Base-by-base conservation (phyloP, 345 rosid species). In the Eucalyptus regnans region DNA sequence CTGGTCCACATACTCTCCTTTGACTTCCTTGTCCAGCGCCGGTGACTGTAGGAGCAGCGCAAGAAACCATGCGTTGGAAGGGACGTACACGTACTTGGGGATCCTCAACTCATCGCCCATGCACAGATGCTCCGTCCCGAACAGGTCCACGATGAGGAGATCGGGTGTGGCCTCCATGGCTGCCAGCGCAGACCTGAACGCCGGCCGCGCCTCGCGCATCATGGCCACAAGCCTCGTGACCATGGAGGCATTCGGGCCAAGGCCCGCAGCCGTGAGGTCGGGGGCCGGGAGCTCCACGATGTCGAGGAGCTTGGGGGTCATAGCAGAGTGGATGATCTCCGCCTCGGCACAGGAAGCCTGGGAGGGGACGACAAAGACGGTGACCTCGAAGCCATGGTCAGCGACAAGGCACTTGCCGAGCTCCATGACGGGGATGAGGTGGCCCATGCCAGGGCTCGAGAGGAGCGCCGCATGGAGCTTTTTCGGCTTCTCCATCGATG, bases 371-470 rank as follows among this genome's bases (percentile, higher is more conserved):
- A 91, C 91, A 37, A 94, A 90, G 84, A 94, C 79, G 29, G 96
- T 94, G 48, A 94, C 92, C 20, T 92, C 43, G 66, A 93, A 79
- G 87, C 90, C 89, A 88, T 88, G 93, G 64, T 44, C 48, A 12
- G 90, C 88, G 44, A 71, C 89, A 50, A 96, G 92, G 87, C 92
- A 93, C 89, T 93, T 90, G 8, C 94, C 93, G n/a, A 96, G 94
- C 87, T 93, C 96, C 41, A 95, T 84, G 51, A 89, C 84, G 1
- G 98, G 96, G 90, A 94, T 94, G 12, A 95, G 90, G 90, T 95
- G 96, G 50, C 96, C 96, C 64, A 94, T 49, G 62, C 97, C 96
- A 20, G 96, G 97, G 87, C 94, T 93, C 14, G 97, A 87, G 46
- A 95, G 90, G 31, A 94, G 89, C 7, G 91, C 89, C 12, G 88